These are phyloP conservation scores for Aquilaria malaccensis DNA, from an alignment of 345 rosid genomes.

Conservation along the genomic window DNA sequence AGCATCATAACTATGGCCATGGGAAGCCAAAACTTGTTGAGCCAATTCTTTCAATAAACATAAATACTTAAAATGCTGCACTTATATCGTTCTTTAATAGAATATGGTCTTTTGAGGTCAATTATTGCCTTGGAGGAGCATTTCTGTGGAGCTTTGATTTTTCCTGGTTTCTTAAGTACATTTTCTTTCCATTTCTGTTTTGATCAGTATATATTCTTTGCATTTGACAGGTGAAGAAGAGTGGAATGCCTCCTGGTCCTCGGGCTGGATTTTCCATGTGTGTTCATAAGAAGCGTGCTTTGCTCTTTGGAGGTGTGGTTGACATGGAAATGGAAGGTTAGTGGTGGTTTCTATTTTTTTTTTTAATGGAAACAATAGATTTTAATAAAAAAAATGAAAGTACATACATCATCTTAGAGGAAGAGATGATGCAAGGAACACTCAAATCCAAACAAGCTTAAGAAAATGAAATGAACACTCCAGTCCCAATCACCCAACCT, in stretches of 20 bases:
- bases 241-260: conserved; percentile 95
- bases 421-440: too few relatives aligned
- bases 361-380: too few relatives aligned
- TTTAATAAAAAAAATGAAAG: too few relatives aligned
- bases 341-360: conserved; percentile 13
- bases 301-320: conserved; percentile 92
- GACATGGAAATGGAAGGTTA: conserved; percentile 95
- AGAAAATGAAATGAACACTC: too few relatives aligned
- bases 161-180: conserved; percentile 4
- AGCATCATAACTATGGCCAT: too few relatives aligned
- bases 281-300: conserved; percentile 93
- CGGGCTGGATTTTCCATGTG: conserved; percentile 92
- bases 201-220: conserved; percentile 2
- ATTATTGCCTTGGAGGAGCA: neutral
- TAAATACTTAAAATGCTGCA: too few relatives aligned
- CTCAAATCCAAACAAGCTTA: too few relatives aligned
- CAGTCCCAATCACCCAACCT: too few relatives aligned
- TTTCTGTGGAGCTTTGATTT: neutral
- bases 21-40: too few relatives aligned
- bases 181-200: neutral
- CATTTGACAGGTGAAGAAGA: conserved; percentile 67
- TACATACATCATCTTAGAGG: too few relatives aligned
- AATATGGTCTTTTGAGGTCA: neutral
- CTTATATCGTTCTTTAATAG: too few relatives aligned
- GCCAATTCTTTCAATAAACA: too few relatives aligned